phyloP scores from a whole-genome alignment of 2,329 filamentous ascomycete species.

The Diaporthe vexans region DNA sequence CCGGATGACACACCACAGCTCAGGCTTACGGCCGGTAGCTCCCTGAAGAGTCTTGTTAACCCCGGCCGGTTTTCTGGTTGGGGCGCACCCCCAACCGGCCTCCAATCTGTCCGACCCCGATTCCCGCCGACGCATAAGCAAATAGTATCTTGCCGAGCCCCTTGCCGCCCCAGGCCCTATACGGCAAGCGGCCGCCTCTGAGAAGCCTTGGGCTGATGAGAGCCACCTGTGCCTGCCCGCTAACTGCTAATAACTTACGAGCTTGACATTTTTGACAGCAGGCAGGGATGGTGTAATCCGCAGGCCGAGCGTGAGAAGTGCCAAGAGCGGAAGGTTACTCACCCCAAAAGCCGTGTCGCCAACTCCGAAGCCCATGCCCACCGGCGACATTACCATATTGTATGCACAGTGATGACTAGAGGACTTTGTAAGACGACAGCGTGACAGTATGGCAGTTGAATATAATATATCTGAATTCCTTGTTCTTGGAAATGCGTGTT shows the following conservation, averaged over 20 bases:
- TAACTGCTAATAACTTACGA: neutral
- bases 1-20: neutral
- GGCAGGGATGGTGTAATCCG: neutral
- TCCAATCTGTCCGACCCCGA: conserved; percentile 21
- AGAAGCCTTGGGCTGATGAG: neutral
- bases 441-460: neutral
- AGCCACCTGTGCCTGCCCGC: neutral
- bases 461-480: neutral
- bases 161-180: neutral
- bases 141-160: neutral
- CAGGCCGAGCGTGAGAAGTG: neutral
- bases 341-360: conserved; percentile 1
- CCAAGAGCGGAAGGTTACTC: conserved; percentile 6
- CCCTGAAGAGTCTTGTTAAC: neutral
- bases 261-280: neutral
- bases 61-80: neutral
- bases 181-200: neutral
- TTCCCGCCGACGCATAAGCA: neutral
- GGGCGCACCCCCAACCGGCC: neutral
- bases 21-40: neutral
- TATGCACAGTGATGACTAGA: neutral
- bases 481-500: too few species aligned
- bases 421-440: neutral
- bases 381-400: conserved; percentile 2
- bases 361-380: neutral